Conservation (phyloP, 257 asterid species). For the Plantago major region DNA sequence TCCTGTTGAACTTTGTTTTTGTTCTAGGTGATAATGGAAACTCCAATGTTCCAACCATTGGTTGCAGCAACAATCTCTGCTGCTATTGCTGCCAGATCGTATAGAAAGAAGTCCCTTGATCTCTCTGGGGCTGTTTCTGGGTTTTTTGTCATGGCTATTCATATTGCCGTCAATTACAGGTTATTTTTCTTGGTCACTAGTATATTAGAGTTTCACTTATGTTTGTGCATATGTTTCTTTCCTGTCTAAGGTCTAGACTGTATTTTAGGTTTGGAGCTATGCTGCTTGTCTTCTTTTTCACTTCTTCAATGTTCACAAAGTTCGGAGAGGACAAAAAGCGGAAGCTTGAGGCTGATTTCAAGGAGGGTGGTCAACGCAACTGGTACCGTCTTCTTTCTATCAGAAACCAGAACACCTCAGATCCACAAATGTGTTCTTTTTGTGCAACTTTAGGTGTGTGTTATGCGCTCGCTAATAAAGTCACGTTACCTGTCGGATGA, state of each 20-base stretch:
- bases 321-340: conserved; percentile 73
- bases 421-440: background rate
- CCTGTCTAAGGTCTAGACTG: conserved; percentile 9
- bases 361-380: conserved; percentile 97
- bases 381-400: conserved; percentile 45
- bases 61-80: conserved; percentile 52
- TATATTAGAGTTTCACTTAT: background rate
- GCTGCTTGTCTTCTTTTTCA: conserved; percentile 66
- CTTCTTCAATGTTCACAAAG: conserved; percentile 79
- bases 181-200: conserved; percentile 13
- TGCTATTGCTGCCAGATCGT: conserved; percentile 53
- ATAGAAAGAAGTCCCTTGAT: conserved; percentile 68
- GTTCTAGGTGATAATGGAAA: conserved; percentile 33
- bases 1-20: conserved; percentile 11
- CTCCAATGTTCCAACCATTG: conserved; percentile 37
- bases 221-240: conserved; percentile 5
- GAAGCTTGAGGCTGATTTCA: conserved; percentile 75
- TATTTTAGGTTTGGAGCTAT: conserved; percentile 63
- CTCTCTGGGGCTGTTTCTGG: conserved; percentile 81
- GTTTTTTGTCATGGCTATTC: conserved; percentile 68
- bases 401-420: background rate
- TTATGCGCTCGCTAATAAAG: conserved; percentile 3
- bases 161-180: conserved; percentile 75
- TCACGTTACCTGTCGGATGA: conserved; percentile 1
- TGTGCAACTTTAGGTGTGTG: background rate